Base-by-base conservation (phyloP, 345 rosid species). In the Eucalyptus tenuipes region DNA sequence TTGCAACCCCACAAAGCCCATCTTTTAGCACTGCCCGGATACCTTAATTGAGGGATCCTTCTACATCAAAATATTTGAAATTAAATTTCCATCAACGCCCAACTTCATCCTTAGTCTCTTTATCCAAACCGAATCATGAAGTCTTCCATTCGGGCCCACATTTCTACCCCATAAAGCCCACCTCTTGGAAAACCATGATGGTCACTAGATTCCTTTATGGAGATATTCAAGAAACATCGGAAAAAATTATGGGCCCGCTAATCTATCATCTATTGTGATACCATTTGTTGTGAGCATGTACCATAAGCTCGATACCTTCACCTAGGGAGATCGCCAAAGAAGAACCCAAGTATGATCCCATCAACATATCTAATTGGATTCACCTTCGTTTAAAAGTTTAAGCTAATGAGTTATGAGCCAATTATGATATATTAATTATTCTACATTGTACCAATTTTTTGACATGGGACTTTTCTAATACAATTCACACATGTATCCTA, bases 11-110 rank as follows among this genome's bases (percentile, higher is more conserved):
- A 55, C 10, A 5, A 22, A 22, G 61, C 61, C 61, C 29, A 55
- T 22, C 2, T 5, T 6, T 24, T 0, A 29, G 3, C 29, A 55
- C 0, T 24, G 1, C 61, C 13, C 0, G 3, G 6, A 55, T 6
- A 22, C 61, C 61, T 55, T 55, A 55, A 55, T 55, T 12, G 5
- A 55, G 27, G 29, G 10, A 24, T 55, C 61, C 13, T 55, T 9
- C 12, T 55, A 55, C 61, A 55, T 55, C 29, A 55, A 55, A 55
- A 11, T 55, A 24, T 55, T 0, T 24, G 25, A 55, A 55, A 6
- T 22, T 24, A 55, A 55, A 55, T 55, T 4, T 55, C 13, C 29
- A 55, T 55, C 12, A 55, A 55, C 2, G 3, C 61, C 61, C 61
- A 55, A 55, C 61, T 55, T 55, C 6, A 22, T 55, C 12, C 61